These are phyloP conservation scores for Candida ascalaphidarum DNA, from an alignment of 805 yeast species.

Conservation along the genomic window DNA sequence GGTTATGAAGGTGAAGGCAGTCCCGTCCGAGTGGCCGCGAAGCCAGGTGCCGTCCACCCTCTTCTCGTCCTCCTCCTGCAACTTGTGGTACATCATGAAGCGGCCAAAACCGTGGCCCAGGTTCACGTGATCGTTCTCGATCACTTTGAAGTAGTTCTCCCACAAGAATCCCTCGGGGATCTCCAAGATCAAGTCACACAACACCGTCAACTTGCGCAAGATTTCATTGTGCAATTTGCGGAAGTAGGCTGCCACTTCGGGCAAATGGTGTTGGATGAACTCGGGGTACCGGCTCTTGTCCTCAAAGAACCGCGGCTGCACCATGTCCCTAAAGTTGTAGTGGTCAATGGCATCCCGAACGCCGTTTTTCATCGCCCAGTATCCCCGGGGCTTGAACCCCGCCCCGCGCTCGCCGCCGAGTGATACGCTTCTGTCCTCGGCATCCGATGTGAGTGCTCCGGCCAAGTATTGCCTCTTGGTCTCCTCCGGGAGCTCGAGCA, in stretches of 20 bases:
- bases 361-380: conserved; percentile 39
- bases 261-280: conserved; percentile 25
- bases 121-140: conserved; percentile 16
- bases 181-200: conserved; percentile 38
- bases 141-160: conserved; percentile 24
- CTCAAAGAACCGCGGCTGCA: conserved; percentile 22
- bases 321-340: conserved; percentile 33
- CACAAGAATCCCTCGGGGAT: conserved; percentile 39
- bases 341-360: conserved; percentile 36
- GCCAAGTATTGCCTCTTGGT: conserved; percentile 29
- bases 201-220: conserved; percentile 22
- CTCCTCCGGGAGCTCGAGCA: conserved; percentile 32
- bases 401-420: conserved; percentile 39
- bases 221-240: conserved; percentile 28
- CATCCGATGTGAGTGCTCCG: conserved; percentile 26
- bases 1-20: conserved; percentile 22
- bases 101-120: conserved; percentile 31
- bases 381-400: conserved; percentile 41
- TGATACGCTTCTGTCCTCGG: conserved; percentile 15
- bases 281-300: conserved; percentile 29
- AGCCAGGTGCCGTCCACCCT: conserved; percentile 19
- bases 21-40: conserved; percentile 23
- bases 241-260: conserved; percentile 32
- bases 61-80: conserved; percentile 14
- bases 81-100: conserved; percentile 23